Conservation (phyloP, 2,329 filamentous ascomycete genomes). For the Sporothrix pallida region DNA sequence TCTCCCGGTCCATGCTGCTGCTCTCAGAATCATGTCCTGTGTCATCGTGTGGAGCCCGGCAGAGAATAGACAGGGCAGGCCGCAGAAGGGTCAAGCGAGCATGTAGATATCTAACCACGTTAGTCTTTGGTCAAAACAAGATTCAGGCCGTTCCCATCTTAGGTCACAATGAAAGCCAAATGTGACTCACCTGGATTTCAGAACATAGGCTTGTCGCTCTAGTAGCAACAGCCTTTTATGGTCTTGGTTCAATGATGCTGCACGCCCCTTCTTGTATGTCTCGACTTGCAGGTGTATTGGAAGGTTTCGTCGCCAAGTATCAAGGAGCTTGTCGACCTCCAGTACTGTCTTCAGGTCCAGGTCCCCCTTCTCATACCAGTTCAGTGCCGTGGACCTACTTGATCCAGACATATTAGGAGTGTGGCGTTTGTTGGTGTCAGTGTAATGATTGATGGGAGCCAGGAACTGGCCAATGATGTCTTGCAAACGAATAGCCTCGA, state of each 20-base stretch:
- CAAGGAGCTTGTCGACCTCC: not conserved
- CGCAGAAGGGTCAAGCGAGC: not conserved
- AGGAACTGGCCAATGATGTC: constrained; percentile 4
- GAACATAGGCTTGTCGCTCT: not conserved
- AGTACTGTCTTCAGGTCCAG: not conserved
- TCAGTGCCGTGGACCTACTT: not conserved
- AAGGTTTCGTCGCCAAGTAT: not conserved
- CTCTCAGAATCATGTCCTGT: not conserved
- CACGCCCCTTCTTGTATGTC: not conserved
- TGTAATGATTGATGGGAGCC: not conserved
- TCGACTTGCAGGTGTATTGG: not conserved
- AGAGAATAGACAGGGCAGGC: constrained; percentile 1
- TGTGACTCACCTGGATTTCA: not conserved
- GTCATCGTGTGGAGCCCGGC: not conserved
- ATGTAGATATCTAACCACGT: not conserved
- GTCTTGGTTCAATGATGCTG: not conserved
- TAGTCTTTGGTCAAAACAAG: not conserved
- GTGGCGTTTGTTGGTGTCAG: not conserved
- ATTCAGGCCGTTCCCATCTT: not conserved
- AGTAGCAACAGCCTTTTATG: not conserved
- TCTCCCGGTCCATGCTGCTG: constrained; percentile 1
- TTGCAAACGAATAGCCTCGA: not conserved
- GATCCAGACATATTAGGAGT: not conserved
- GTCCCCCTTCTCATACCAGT: not conserved
- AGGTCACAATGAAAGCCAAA: not conserved